Conservation (phyloP, 768 basidiomycete species). For the Paxillus rubicundulus region DNA sequence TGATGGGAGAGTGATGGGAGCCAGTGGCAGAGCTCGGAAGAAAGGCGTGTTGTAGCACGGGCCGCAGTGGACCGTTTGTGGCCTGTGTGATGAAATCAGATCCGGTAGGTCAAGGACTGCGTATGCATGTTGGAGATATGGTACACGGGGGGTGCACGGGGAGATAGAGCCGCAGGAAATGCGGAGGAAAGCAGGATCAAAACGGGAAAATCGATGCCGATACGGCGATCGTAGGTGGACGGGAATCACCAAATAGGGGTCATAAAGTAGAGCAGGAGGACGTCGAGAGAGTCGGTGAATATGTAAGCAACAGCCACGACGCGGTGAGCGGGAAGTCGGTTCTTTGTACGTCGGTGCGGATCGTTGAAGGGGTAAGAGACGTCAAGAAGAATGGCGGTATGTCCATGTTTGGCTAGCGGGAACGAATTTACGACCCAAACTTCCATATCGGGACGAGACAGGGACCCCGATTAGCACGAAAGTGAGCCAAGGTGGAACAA, state of each 20-base stretch:
- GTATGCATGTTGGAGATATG: neutral
- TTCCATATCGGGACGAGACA: conserved; percentile 15
- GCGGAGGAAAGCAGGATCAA: neutral
- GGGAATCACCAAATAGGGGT: neutral
- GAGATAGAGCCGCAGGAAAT: neutral
- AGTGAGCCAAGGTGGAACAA: conserved; percentile 21
- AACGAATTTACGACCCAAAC: conserved; percentile 12
- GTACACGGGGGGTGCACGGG: neutral
- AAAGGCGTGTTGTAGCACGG: neutral
- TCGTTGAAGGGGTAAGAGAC: conserved; percentile 20
- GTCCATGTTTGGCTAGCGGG: conserved; percentile 14
- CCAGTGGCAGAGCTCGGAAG: neutral
- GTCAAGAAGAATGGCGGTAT: conserved; percentile 7
- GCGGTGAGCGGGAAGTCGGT: conserved; percentile 8
- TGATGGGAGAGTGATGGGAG: neutral
- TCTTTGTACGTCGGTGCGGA: conserved; percentile 30
- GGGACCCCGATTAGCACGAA: conserved; percentile 31
- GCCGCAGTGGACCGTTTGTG: neutral
- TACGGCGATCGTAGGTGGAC: neutral
- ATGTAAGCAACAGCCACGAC: conserved; percentile 26
- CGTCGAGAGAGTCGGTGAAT: conserved; percentile 22
- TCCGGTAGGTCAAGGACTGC: neutral
- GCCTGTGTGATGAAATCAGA: neutral
- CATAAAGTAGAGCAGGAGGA: conserved; percentile 14
- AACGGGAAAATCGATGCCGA: neutral